Percentiles rank a stretch among this genome's conserved stretches.
Conservation (phyloP, 164 flowering plant species). For the Vitis labrusca region DNA sequence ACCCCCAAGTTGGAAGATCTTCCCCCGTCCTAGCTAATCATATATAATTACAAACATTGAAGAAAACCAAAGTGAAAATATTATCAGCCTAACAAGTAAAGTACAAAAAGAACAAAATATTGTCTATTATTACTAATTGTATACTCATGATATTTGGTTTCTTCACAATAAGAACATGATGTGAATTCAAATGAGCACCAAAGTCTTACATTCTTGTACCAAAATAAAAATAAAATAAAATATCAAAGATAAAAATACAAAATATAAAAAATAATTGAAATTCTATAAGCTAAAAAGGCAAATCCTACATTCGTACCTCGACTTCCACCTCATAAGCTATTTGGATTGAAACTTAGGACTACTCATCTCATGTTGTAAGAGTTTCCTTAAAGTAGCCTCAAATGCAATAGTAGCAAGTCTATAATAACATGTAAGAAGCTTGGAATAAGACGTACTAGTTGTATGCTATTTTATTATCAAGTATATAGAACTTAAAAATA, state of each 20-base stretch:
- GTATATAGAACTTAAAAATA: neutral
- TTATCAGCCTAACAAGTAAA: neutral
- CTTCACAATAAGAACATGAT: too few relatives aligned
- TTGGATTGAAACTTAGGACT: slow-evolving; percentile 96
- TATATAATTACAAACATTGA: slow-evolving; percentile 6
- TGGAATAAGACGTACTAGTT: too few relatives aligned
- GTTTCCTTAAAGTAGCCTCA: slow-evolving; percentile 60
- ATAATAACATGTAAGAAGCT: neutral
- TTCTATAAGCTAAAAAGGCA: neutral
- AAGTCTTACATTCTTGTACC: too few relatives aligned
- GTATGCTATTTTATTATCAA: too few relatives aligned
- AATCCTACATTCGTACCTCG: slow-evolving; percentile 55
- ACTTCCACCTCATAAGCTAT: slow-evolving; percentile 97
- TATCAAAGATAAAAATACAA: too few relatives aligned
- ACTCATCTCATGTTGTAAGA: slow-evolving; percentile 92
- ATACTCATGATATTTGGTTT: too few relatives aligned
- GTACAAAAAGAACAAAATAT: too few relatives aligned
- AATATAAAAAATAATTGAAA: neutral
- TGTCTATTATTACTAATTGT: too few relatives aligned
- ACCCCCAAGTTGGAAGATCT: slow-evolving; percentile 61
- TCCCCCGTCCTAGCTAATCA: slow-evolving; percentile 51
- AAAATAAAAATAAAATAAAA: neutral
- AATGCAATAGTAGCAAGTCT: slow-evolving; percentile 66
- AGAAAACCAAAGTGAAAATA: neutral
- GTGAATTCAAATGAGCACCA: too few relatives aligned